Base-by-base conservation (phyloP, 805 yeast species). In the Kuraishia piskuri region DNA sequence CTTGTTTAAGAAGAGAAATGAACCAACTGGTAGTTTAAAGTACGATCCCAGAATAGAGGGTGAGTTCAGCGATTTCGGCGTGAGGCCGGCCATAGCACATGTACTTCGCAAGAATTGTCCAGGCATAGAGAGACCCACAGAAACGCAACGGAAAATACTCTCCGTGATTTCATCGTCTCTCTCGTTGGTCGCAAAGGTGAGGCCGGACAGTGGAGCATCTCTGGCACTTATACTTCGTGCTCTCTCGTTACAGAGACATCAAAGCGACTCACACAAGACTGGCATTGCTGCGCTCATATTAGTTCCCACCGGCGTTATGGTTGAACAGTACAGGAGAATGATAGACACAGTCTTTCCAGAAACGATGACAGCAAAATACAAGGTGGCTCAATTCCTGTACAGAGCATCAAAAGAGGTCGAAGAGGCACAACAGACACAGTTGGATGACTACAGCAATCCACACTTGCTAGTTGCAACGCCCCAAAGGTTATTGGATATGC, bases 381-480 rank as follows among this genome's bases (percentile, higher is more conserved):
- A 54, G 2, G 53, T 67, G 46, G 67, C 63, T 3, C 73, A 69
- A 51, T 66, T 62, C 52, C 53, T 69, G 31, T 66, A 63, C 48
- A 60, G 73, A 50, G 58, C 65, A 0, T 56, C 58, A 20, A 56
- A 54, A 2, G 59, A 53, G 7, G 59, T 56, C 20, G 71, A 68
- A 53, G 3, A 46, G 7, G 22, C 52, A 17, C 71, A 67, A 53
- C 63, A 64, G 44, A 57, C 53, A 21, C 46, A 52, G 5, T 50
- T 66, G 5, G 59, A 59, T 1, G 59, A 59, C 7, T 21, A 20
- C 20, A 63, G 62, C 20, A 53, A 58, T 5, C 73, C 73, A 2
- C 69, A 67, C 52, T 55, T 69, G 10, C 44, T 70, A 20, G 66
- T 70, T 1, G 22, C 68, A 1, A 70, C 74, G 0, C 73, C 74